phyloP scores from a whole-genome alignment of 345 rosid genomes.

The Cardamine chenopodiifolia region DNA sequence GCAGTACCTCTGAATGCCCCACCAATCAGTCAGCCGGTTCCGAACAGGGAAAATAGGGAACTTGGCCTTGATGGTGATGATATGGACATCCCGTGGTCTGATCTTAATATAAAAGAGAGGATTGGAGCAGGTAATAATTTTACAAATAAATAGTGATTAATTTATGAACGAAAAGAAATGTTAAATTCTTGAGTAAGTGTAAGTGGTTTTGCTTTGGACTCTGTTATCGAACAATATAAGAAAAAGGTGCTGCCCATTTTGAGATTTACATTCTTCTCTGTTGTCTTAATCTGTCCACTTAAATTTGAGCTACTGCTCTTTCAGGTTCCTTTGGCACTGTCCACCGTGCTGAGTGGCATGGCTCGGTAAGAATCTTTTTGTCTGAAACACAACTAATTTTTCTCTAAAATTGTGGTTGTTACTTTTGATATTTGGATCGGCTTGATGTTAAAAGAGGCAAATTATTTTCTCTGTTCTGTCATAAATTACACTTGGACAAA shows the following conservation, averaged over 20 bases:
- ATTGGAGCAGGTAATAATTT: slow-evolving; percentile 89
- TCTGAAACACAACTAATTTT: background rate
- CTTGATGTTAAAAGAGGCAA: slow-evolving; percentile 16
- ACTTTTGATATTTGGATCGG: slow-evolving; percentile 7
- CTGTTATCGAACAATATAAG: background rate
- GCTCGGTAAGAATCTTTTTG: slow-evolving; percentile 69
- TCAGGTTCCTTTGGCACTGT: slow-evolving; percentile 99
- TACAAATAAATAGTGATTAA: background rate
- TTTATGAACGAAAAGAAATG: slow-evolving; percentile 4
- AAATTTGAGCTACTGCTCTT: slow-evolving; percentile 41
- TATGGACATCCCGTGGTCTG: slow-evolving; percentile 89
- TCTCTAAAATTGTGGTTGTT: background rate
- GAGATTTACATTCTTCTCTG: slow-evolving; percentile 12
- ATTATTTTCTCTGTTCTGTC: background rate
- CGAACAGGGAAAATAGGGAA: slow-evolving; percentile 54
- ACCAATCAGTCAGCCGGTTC: slow-evolving; percentile 49
- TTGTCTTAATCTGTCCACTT: slow-evolving; percentile 25
- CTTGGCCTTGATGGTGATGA: slow-evolving; percentile 77
- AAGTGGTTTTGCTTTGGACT: slow-evolving; percentile 22
- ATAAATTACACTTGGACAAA: background rate
- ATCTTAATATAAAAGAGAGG: slow-evolving; percentile 84
- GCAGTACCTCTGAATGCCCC: slow-evolving; percentile 49
- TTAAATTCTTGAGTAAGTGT: slow-evolving; percentile 8
- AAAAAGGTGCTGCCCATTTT: background rate
- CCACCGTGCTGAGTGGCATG: slow-evolving; percentile 99